Percentiles rank a stretch among this genome's conserved stretches.
Conservation (phyloP, 192 early-diverging fungal genomes). For the Funneliformis geosporum region DNA sequence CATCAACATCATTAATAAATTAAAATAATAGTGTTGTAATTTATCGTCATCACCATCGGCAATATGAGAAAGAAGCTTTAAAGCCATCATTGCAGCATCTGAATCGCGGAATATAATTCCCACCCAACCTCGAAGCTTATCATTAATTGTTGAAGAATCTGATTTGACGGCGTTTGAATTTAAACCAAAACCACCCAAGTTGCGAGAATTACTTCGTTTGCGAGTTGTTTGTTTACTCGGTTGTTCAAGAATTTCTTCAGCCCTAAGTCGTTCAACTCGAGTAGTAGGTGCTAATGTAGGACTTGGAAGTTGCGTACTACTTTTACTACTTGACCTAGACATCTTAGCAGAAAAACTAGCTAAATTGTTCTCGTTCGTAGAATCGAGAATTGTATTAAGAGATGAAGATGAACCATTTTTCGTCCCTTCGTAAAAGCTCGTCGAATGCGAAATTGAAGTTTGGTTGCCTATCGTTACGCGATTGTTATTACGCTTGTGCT, state of each 20-base stretch:
- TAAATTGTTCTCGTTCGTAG: background rate
- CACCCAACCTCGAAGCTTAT: slow-evolving; percentile 36
- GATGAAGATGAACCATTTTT: background rate
- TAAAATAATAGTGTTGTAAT: slow-evolving; percentile 42
- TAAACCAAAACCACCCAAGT: slow-evolving; percentile 44
- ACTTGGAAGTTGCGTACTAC: slow-evolving; percentile 3
- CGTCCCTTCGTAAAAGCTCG: background rate
- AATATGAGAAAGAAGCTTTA: slow-evolving; percentile 39
- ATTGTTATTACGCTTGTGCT: background rate
- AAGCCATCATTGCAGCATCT: slow-evolving; percentile 46
- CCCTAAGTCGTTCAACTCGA: slow-evolving; percentile 11
- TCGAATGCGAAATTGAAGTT: background rate
- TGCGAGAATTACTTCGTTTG: slow-evolving; percentile 45
- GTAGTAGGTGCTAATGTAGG: background rate
- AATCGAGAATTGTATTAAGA: background rate
- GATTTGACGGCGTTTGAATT: slow-evolving; percentile 34
- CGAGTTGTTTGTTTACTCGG: slow-evolving; percentile 17
- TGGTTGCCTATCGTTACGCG: background rate
- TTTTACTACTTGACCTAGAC: background rate
- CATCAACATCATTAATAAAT: slow-evolving; percentile 46
- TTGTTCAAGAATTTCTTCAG: slow-evolving; percentile 18
- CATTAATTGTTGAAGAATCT: background rate
- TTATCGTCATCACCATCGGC: slow-evolving; percentile 40
- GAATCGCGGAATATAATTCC: slow-evolving; percentile 44
- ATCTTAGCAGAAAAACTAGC: background rate